Evolutionary conservation across 208 protist genomes (phyloP).

Genomic region (Crithidia brevicula): DNA sequence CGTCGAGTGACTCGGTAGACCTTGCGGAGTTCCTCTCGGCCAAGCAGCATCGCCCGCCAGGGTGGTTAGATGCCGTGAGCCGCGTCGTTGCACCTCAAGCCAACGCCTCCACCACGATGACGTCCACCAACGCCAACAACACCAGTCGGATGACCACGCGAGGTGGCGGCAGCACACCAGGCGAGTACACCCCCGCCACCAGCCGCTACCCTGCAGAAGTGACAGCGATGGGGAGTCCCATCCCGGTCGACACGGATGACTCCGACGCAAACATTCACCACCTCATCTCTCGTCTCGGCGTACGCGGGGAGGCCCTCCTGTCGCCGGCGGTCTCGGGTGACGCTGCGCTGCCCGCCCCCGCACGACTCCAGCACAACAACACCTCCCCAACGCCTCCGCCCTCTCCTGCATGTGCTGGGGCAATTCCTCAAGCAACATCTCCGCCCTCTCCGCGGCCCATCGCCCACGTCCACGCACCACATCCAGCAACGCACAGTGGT

Average conservation of each 20-base stretch:
- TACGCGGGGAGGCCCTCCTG: neutral
- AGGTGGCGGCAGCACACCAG: constrained; percentile 4
- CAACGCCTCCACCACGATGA: neutral
- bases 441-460: constrained; percentile 8
- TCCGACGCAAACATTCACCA: constrained; percentile 25
- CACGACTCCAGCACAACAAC: neutral
- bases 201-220: constrained; percentile 25
- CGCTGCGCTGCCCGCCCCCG: too few relatives aligned
- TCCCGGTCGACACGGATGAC: constrained; percentile 35
- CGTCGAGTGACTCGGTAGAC: constrained; percentile 36
- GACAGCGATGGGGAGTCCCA: constrained; percentile 42
- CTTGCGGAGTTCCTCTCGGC: constrained; percentile 10
- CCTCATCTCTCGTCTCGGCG: constrained; percentile 4
- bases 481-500: too few relatives aligned
- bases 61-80: constrained; percentile 25
- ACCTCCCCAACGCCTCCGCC: neutral
- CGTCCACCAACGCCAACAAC: neutral
- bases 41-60: neutral
- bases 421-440: neutral
- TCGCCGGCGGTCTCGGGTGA: neutral
- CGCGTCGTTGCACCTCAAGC: neutral
- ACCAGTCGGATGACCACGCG: constrained; percentile 1
- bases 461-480: neutral
- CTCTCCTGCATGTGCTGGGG: neutral
- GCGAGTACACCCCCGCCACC: constrained; percentile 15